Evolutionary conservation across 352 stramenopile genomes (phyloP).

Genomic region (Pythium brachiatum): DNA sequence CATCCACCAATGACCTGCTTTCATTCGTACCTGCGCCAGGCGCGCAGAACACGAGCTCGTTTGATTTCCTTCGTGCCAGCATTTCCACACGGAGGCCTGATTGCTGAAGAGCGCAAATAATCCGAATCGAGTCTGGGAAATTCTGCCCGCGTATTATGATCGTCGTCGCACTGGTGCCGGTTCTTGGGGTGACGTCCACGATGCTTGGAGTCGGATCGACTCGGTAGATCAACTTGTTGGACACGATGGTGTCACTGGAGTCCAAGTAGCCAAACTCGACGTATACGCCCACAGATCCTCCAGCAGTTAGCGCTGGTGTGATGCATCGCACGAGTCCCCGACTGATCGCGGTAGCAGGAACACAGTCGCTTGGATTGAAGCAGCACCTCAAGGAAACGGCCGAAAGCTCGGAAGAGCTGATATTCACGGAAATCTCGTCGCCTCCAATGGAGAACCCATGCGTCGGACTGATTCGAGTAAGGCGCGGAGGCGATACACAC

Average conservation of each 20-base stretch:
- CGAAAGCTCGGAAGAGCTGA: too few species aligned
- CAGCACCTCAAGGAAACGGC: constrained; percentile 3
- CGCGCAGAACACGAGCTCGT: constrained; percentile 13
- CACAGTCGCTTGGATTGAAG: background rate
- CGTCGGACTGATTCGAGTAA: constrained; percentile 1
- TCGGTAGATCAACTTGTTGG: background rate
- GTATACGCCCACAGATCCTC: background rate
- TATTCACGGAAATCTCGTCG: background rate
- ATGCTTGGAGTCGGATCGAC: constrained; percentile 9
- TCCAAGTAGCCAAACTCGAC: constrained; percentile 2
- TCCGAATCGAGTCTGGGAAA: constrained; percentile 2
- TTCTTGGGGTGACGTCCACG: background rate
- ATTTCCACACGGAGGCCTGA: background rate
- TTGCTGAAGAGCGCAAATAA: constrained; percentile 8
- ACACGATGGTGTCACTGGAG: background rate
- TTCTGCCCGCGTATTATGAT: constrained; percentile 17
- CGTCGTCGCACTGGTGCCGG: background rate
- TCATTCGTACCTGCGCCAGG: background rate
- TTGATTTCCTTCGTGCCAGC: constrained; percentile 18
- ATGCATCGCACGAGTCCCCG: background rate
- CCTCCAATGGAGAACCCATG: constrained; percentile 2
- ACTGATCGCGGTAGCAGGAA: background rate
- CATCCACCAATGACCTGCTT: background rate
- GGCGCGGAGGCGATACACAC: background rate
- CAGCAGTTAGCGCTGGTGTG: constrained; percentile 1